A percentile compares a stretch with the other conserved stretches of the same genome.
phyloP scores from a whole-genome alignment of 2,329 filamentous ascomycete species.

The Falciphora oryzae region DNA sequence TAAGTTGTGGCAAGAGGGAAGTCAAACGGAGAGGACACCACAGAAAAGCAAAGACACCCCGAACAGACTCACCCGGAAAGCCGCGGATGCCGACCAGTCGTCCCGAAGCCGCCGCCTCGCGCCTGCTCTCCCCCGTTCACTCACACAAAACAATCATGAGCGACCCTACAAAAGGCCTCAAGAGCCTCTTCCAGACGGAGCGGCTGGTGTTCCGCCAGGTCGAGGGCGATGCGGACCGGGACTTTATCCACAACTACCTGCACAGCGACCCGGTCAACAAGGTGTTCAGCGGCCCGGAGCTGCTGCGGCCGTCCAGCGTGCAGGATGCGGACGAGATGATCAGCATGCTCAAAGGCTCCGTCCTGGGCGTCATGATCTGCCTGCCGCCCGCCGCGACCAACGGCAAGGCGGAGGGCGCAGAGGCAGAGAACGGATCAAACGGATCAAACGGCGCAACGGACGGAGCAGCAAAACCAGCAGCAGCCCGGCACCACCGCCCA shows the following conservation, averaged over 20 bases:
- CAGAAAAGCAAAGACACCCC: too few relatives aligned
- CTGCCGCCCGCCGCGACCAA: conserved; percentile 18
- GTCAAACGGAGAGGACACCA: too few relatives aligned
- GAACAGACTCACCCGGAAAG: neutral
- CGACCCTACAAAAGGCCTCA: conserved; percentile 3
- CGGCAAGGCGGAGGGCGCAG: neutral
- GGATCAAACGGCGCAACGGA: neutral
- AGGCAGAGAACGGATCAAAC: neutral
- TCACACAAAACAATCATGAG: neutral
- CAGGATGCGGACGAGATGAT: conserved; percentile 18
- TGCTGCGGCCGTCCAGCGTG: conserved; percentile 15
- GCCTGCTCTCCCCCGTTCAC: too few relatives aligned
- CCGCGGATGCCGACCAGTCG: neutral
- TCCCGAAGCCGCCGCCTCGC: too few relatives aligned
- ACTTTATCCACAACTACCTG: conserved; percentile 23
- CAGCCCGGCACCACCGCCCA: neutral
- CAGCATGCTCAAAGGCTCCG: conserved; percentile 17
- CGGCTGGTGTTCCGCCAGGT: conserved; percentile 32
- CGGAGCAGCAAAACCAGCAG: neutral
- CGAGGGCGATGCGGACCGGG: conserved; percentile 25
- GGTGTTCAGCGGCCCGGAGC: conserved; percentile 4
- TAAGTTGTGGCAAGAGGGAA: too few relatives aligned
- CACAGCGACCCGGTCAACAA: conserved; percentile 23
- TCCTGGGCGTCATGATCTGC: conserved; percentile 33
- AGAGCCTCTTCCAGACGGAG: conserved; percentile 25